phyloP scores from a whole-genome alignment of 176 grass and related monocot species.

The Puya raimondii region DNA sequence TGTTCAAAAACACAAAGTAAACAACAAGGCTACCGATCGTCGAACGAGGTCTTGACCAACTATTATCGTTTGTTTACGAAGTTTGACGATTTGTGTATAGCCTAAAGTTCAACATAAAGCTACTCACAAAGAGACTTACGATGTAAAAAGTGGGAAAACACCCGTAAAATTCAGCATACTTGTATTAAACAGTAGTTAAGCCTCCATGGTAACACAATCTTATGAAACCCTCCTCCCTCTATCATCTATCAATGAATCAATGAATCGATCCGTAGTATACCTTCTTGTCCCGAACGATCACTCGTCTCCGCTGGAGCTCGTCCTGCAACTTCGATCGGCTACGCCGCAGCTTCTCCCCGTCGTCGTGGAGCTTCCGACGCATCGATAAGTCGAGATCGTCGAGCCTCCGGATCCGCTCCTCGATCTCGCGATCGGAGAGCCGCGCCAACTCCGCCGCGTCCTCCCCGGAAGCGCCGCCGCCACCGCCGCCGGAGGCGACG shows the following conservation, averaged over 20 bases:
- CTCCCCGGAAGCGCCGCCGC: neutral
- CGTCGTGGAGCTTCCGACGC: neutral
- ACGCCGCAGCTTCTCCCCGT: neutral
- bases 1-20: too few species aligned
- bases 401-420: neutral
- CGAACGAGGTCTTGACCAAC: too few species aligned
- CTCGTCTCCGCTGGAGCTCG: neutral
- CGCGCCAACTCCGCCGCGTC: neutral
- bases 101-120: too few species aligned
- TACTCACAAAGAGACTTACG: too few species aligned
- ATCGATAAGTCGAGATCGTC: neutral
- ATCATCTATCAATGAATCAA: neutral
- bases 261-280: neutral
- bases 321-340: neutral
- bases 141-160: too few species aligned
- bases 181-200: neutral
- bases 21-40: too few species aligned
- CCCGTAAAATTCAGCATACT: too few species aligned
- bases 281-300: neutral
- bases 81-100: too few species aligned
- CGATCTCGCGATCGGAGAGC: neutral
- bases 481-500: neutral
- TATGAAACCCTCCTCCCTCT: neutral
- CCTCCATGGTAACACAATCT: neutral
- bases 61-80: too few species aligned